A percentile compares a stretch with the other conserved stretches of the same genome.
Conservation (phyloP, 257 asterid species). For the Jaltomata sinuosa region DNA sequence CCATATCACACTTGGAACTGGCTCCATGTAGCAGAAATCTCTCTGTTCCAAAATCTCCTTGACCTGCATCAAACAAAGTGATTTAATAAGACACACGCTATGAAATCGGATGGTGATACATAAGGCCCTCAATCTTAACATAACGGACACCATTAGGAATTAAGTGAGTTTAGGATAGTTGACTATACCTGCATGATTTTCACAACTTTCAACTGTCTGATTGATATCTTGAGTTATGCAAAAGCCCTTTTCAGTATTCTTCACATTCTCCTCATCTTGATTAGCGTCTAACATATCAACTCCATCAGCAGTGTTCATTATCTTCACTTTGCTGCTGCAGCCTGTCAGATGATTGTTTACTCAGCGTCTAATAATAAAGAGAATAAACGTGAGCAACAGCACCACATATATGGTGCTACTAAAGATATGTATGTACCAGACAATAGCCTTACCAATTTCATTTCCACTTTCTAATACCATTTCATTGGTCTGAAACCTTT, state of each 20-base stretch:
- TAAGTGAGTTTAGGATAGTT: neutral
- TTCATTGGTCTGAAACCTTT: neutral
- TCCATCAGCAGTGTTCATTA: neutral
- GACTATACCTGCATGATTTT: slow-evolving; percentile 26
- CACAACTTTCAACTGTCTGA: slow-evolving; percentile 6
- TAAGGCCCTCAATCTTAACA: neutral
- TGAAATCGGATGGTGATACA: neutral
- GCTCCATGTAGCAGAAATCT: slow-evolving; percentile 5
- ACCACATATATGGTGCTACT: neutral
- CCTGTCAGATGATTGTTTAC: slow-evolving; percentile 23
- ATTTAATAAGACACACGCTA: neutral
- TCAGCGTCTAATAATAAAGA: neutral
- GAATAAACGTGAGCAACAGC: neutral
- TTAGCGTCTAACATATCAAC: neutral
- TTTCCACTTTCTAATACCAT: neutral
- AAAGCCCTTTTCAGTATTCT: slow-evolving; percentile 9
- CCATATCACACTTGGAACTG: slow-evolving; percentile 2
- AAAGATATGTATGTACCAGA: neutral
- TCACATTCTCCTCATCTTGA: slow-evolving; percentile 7
- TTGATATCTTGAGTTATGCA: slow-evolving; percentile 6
- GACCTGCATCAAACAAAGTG: slow-evolving; percentile 20
- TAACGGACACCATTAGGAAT: neutral
- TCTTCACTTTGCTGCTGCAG: slow-evolving; percentile 11
- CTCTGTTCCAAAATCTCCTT: neutral
- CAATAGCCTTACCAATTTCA: neutral